phyloP scores from a whole-genome alignment of 306 rosid genomes.

The Medicago truncatula region MtrunA17r5.0-ANR NC_053045.1:60155501-60156000 shows the following conservation, averaged over 20 bases:
- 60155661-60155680: constrained; percentile 44
- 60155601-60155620: constrained; percentile 59
- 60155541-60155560: constrained; percentile 66
- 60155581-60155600: constrained; percentile 57
- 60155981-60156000: constrained; percentile 77
- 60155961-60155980: constrained; percentile 72
- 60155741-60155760: neutral
- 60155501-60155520: constrained; percentile 68
- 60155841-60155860: constrained; percentile 76
- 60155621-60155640: constrained; percentile 95
- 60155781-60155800: neutral
- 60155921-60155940: constrained; percentile 72
- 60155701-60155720: neutral
- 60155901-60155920: constrained; percentile 54
- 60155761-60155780: neutral
- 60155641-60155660: constrained; percentile 96
- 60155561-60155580: constrained; percentile 78
- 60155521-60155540: constrained; percentile 61
- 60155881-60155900: constrained; percentile 70
- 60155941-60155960: constrained; percentile 81
- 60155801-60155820: neutral
- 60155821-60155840: neutral
- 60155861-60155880: constrained; percentile 64
- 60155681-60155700: constrained; percentile 39
- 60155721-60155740: neutral